These are phyloP conservation scores for Calonectria fujianensis DNA, from an alignment of 2,329 filamentous ascomycete genomes.

Conservation along the genomic window DNA sequence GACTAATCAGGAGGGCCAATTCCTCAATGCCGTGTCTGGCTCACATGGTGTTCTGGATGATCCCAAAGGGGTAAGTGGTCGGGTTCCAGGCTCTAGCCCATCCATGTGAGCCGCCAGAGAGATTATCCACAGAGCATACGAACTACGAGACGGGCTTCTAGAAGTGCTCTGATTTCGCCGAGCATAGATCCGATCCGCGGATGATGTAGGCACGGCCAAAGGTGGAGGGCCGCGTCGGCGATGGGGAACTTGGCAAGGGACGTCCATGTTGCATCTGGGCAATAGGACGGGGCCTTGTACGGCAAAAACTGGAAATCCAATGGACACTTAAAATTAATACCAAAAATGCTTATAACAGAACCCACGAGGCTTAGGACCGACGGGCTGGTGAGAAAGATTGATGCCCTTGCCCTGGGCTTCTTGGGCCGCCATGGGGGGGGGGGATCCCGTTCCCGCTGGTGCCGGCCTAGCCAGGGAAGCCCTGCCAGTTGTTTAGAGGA, in stretches of 20 bases:
- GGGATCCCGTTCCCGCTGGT: constrained; percentile 24
- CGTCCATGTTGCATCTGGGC: neutral
- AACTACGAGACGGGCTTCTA: neutral
- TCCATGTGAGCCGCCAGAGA: constrained; percentile 14
- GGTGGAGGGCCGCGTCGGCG: constrained; percentile 6
- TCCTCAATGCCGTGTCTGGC: constrained; percentile 5
- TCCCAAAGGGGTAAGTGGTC: constrained; percentile 12
- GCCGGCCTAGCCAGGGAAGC: constrained; percentile 26
- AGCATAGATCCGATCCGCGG: neutral
- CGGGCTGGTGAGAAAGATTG: neutral
- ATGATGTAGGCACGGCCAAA: neutral
- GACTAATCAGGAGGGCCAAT: constrained; percentile 13
- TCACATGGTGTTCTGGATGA: neutral
- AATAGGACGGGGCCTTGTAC: neutral
- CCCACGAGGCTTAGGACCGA: constrained; percentile 3
- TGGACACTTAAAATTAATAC: neutral
- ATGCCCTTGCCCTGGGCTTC: neutral
- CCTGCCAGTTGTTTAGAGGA: constrained; percentile 30
- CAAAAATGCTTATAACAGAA: neutral
- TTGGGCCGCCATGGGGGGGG: constrained; percentile 5
- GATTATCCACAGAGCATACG: neutral
- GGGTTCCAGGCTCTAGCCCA: constrained; percentile 3
- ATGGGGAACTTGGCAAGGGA: neutral
- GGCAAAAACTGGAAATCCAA: neutral
- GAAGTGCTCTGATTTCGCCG: constrained; percentile 7